Conservation (phyloP, 208 protist genomes). For the Leishmania tropica region DNA sequence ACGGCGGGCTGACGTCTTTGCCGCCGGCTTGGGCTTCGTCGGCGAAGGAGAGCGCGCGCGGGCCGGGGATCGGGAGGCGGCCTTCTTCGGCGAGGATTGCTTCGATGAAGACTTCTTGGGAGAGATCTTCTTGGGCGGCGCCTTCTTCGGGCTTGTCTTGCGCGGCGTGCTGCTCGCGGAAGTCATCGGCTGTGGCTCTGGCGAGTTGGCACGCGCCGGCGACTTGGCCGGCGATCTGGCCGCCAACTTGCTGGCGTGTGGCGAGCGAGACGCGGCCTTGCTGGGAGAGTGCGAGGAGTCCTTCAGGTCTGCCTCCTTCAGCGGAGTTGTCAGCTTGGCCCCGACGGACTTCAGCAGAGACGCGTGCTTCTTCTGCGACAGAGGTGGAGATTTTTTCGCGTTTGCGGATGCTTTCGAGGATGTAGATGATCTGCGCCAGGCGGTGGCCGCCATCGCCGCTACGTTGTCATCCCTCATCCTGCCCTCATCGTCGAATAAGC, state of each 20-base stretch:
- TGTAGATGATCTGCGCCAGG: slow-evolving; percentile 11
- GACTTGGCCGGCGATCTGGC: slow-evolving; percentile 16
- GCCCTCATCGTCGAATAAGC: slow-evolving; percentile 84
- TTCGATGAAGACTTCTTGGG: slow-evolving; percentile 7
- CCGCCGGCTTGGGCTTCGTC: slow-evolving; percentile 19
- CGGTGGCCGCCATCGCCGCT: slow-evolving; percentile 6
- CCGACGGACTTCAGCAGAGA: slow-evolving; percentile 30
- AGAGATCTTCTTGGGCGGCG: slow-evolving; percentile 7
- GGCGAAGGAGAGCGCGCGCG: slow-evolving; percentile 26
- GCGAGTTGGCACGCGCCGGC: slow-evolving; percentile 1
- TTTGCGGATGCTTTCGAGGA: slow-evolving; percentile 13
- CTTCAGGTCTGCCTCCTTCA: slow-evolving; percentile 2
- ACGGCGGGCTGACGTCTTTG: slow-evolving; percentile 16
- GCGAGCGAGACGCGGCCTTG: slow-evolving; percentile 1
- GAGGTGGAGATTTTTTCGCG: slow-evolving; percentile 31
- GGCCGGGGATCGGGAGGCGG: slow-evolving; percentile 20
- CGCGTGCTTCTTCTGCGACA: slow-evolving; percentile 13
- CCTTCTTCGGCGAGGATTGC: slow-evolving; percentile 1
- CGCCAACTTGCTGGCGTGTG: slow-evolving; percentile 9
- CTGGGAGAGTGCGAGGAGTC: background rate
- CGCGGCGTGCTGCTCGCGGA: slow-evolving; percentile 9
- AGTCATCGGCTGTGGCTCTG: background rate
- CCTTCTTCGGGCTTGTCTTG: slow-evolving; percentile 23
- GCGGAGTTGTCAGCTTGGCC: slow-evolving; percentile 19
- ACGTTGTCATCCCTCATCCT: slow-evolving; percentile 42